A percentile compares a stretch with the other conserved stretches of the same genome.
phyloP scores from a whole-genome alignment of 2,329 filamentous ascomycete genomes.

The Ophiostoma fasciatum region DNA sequence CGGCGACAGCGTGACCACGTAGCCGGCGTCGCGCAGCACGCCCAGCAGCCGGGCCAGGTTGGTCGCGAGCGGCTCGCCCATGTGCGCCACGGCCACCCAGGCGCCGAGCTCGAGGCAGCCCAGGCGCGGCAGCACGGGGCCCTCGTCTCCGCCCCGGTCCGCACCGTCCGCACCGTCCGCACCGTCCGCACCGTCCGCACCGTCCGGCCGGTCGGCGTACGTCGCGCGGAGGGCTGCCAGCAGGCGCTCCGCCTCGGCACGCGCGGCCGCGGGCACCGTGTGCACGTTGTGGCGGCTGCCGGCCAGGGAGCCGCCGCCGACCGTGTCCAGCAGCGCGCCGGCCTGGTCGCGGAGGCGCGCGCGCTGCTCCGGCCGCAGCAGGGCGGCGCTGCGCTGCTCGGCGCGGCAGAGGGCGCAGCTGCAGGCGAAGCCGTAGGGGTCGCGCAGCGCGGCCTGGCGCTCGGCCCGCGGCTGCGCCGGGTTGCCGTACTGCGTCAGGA shows the following conservation, averaged over 20 bases:
- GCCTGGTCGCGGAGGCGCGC: neutral
- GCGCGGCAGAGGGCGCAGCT: constrained; percentile 21
- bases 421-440: constrained; percentile 26
- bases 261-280: no score
- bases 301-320: no score
- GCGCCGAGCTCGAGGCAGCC: neutral
- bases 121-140: neutral
- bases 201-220: neutral
- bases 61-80: no score
- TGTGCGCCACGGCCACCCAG: neutral
- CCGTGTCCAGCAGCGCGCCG: neutral
- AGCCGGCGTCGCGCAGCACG: neutral
- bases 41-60: neutral
- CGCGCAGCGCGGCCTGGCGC: constrained; percentile 16
- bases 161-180: neutral
- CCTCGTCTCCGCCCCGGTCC: no score
- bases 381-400: neutral
- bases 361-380: neutral
- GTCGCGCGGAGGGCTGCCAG: neutral
- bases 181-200: no score
- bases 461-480: constrained; percentile 17
- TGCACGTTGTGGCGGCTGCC: neutral
- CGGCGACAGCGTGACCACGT: neutral
- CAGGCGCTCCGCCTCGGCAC: neutral
- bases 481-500: constrained; percentile 24